Percentiles rank a stretch among this genome's conserved stretches.
These are phyloP conservation scores for Olyra latifolia DNA, from an alignment of 176 grass and related monocot genomes.

Conservation along the genomic window DNA sequence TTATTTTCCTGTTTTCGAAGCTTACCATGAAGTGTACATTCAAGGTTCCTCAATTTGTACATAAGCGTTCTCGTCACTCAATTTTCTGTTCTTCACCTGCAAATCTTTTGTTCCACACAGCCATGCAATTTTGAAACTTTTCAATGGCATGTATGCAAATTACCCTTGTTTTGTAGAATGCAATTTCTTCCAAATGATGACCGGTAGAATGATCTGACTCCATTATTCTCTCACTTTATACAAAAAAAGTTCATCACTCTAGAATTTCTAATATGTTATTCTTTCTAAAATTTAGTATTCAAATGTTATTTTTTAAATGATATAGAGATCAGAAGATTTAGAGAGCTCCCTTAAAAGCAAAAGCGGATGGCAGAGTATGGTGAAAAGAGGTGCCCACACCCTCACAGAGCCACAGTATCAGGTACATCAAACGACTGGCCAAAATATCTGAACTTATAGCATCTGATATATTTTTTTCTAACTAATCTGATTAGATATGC, in stretches of 20 bases:
- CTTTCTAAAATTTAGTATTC: not conserved
- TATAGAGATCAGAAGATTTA: conserved; percentile 72
- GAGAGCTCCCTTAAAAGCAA: conserved; percentile 62
- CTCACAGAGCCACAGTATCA: conserved; percentile 88
- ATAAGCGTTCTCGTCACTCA: not conserved
- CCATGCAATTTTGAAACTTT: too few species aligned
- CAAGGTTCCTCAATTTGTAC: not conserved
- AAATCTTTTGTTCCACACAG: not conserved
- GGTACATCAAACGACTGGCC: conserved; percentile 33
- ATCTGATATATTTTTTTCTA: not conserved
- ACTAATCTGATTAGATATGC: not conserved
- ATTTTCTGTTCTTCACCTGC: not conserved
- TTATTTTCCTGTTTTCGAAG: conserved; percentile 1
- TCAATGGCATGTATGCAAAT: too few species aligned
- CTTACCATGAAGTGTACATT: not conserved
- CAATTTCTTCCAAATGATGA: not conserved
- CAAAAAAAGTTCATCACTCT: not conserved
- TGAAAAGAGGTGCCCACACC: conserved; percentile 90
- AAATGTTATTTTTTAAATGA: not conserved
- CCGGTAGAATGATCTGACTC: not conserved
- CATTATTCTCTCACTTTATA: not conserved
- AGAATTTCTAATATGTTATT: not conserved
- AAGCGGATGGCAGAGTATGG: conserved; percentile 65
- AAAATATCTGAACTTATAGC: not conserved
- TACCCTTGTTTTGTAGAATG: not conserved